Base-by-base conservation (phyloP, 2,329 filamentous ascomycete species). In the Colletotrichum sp. region DNA sequence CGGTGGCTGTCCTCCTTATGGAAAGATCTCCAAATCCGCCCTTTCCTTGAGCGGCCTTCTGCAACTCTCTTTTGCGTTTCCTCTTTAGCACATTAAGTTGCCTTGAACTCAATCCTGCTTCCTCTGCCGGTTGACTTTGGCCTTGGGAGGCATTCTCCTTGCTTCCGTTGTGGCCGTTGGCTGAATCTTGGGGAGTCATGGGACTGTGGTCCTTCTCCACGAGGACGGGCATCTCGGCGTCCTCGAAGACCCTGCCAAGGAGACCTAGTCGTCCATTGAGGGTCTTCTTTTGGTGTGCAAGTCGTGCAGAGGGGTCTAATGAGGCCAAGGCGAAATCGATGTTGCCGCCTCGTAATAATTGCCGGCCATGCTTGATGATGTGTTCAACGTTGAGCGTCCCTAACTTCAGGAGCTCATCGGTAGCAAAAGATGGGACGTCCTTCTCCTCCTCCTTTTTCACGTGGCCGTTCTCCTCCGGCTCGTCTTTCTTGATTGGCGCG, bases 1-100 rank as follows among this genome's bases (percentile, higher is more conserved):
- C 89, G 77, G 88, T 93, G 81, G 90, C 92, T 71, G 87, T 90
- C 55, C 92, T 89, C 65, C 94, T 90, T 12, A 93, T 86, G 1
- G 95, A 95, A 69, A 99, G 89, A 83, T 99, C 97, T 62, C 98
- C 96, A 64, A 98, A 94, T 1, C 95, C 93, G 69, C 95, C 93
- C 83, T 98, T 99, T 79, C 94, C 96, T 73, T 96, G 90, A 0
- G 90, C 95, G 69, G 96, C 95, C 81, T 95, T 94, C 84, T 97
- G 95, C 5, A 96, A 93, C 80, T 98, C 95, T 80, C 94, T 92
- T 86, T 99, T 99, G 59, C 96, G 93, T 83, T 99, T 98, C 59
- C 97, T 92, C 85, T 99, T 99, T 12, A 99, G 87, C 69, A 97
- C 95, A 81, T 99, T 99, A 25, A 98, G 91, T 82, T 99, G 97